Conservation (phyloP, 2,329 filamentous ascomycete genomes). For the Colletotrichum sp. region DNA sequence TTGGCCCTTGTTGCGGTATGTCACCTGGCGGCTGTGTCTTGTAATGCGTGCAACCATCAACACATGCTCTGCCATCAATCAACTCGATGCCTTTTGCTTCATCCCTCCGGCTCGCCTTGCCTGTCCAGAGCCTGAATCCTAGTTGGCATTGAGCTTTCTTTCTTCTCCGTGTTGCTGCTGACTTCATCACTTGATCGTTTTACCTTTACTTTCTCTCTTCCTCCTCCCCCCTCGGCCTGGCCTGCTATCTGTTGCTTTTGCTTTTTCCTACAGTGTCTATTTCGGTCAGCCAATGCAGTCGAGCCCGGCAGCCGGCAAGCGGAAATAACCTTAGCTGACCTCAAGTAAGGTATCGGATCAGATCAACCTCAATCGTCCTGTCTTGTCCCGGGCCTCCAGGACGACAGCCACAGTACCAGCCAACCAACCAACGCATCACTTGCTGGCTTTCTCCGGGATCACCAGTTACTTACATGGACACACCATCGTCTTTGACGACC, state of each 20-base stretch:
- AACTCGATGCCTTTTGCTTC: not conserved
- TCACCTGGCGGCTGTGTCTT: conserved; percentile 11
- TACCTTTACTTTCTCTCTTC: not conserved
- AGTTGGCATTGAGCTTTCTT: not conserved
- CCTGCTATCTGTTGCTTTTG: not conserved
- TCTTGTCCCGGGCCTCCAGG: not conserved
- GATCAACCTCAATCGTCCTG: not conserved
- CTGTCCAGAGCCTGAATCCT: not conserved
- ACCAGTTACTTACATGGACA: not conserved
- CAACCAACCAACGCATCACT: not conserved
- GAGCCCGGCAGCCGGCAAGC: conserved; percentile 11
- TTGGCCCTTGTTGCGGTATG: not conserved
- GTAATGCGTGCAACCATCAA: not conserved
- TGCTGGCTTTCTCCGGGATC: not conserved
- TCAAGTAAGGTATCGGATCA: conserved; percentile 1
- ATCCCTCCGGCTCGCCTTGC: not conserved
- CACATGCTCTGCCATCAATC: not conserved
- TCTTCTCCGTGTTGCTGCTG: not conserved
- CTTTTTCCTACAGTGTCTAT: not conserved
- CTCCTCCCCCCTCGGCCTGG: not conserved
- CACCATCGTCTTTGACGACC: not conserved
- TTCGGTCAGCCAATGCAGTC: not conserved
- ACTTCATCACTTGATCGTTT: not conserved
- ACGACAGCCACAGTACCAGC: not conserved
- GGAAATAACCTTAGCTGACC: conserved; percentile 8